Evolutionary conservation across 2,329 filamentous ascomycete species (phyloP), one percentile per base, ranked within the genome.

Genomic region (Monosporascus sp.): DNA sequence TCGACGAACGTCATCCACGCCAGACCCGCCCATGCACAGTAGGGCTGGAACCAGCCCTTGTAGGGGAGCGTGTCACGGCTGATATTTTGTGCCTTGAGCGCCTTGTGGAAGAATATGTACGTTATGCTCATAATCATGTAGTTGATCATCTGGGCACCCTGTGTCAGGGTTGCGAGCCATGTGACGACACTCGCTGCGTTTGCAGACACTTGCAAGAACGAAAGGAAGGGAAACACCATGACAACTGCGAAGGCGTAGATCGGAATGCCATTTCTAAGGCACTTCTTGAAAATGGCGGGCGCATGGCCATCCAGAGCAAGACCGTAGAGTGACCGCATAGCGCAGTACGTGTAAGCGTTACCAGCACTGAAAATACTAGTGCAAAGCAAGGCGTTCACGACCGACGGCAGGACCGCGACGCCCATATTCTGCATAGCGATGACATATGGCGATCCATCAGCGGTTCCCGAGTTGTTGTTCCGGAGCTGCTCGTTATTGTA

Each of bases 321-420:
- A 17, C 81, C 81, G 60, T 82, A 80, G n/a, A 86, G 69, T 52
- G 79, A 80, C 52, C 83, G 77, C 56, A 80, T 83, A 22, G 80
- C 81, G 54, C 78, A 81, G 67, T 82, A 86, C 51, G 82, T 77
- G 61, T 83, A 83, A 31, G 78, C 81, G 65, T 85, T 85, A 2
- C 82, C 82, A 2, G 82, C 81, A 49, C 76, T 81, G 59, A 85
- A 83, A 17, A 81, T 79, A 20, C 80, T 78, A 1, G 77, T 80
- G 46, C 85, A 72, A 44, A 87, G 74, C 57, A 85, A 72, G 2
- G 80, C 82, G 64, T 86, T 86, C 63, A 85, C 78, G 48, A 87
- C 76, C 59, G 83, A 74, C 3, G 82, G 81, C 3, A 86, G 69
- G 1, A 78, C 67, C 0, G 66, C 66, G 50, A 86, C 79, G 2